Conservation (phyloP, 345 rosid species). For the Crucihimalaya himalaica region DNA sequence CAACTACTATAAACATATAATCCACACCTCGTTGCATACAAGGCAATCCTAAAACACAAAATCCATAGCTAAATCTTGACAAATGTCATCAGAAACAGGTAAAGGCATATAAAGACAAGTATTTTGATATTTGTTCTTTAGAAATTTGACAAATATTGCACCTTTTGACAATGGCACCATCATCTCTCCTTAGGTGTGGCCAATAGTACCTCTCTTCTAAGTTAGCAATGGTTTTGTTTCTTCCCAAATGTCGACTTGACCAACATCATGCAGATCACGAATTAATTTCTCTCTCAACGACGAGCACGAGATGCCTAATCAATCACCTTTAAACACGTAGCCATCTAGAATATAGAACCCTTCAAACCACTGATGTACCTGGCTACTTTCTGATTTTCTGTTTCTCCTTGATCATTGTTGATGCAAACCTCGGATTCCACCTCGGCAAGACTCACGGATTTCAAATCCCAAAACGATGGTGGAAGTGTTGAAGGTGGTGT, state of each 20-base stretch:
- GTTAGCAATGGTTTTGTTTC: no score
- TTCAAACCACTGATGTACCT: no score
- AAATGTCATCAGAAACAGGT: not conserved
- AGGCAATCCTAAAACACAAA: not conserved
- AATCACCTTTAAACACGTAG: not conserved
- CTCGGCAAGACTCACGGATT: no score
- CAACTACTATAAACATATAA: not conserved
- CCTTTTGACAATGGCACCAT: no score
- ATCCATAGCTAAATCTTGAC: not conserved
- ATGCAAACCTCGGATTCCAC: no score
- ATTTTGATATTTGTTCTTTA: not conserved
- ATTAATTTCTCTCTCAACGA: not conserved
- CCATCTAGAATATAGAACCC: not conserved
- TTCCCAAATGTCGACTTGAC: no score
- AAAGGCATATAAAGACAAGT: not conserved
- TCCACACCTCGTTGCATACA: not conserved
- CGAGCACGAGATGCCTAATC: not conserved
- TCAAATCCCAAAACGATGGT: no score
- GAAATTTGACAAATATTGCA: not conserved
- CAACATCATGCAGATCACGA: not conserved
- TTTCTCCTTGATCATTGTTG: no score
- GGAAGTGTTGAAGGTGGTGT: no score
- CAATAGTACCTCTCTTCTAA: no score
- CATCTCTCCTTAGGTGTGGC: no score
- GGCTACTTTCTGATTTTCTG: no score